phyloP scores from a whole-genome alignment of 1,284 basidiomycete genomes.

The Moesziomyces parantarcticus region DNA sequence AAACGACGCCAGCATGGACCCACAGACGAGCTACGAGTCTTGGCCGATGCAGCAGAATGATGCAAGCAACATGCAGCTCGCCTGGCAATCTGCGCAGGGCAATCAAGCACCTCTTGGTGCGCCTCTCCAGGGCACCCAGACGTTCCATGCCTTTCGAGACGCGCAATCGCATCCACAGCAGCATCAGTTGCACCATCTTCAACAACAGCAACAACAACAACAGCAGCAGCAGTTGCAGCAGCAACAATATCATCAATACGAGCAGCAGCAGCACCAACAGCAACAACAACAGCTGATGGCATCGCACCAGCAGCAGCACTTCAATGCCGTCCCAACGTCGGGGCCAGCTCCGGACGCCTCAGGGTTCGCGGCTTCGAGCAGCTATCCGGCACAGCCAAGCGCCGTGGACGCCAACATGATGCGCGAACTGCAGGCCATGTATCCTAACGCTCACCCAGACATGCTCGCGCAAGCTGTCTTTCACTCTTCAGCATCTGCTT shows the following conservation, averaged over 20 bases:
- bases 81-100: no score
- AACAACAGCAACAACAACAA: slow-evolving; percentile 4
- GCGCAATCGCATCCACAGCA: neutral
- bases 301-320: neutral
- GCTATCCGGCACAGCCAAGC: neutral
- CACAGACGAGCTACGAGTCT: no score
- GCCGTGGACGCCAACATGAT: slow-evolving; percentile 12
- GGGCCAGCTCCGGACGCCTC: no score
- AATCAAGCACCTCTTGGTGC: no score
- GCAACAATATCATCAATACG: neutral
- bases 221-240: neutral
- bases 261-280: slow-evolving; percentile 6
- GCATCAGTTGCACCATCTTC: slow-evolving; percentile 6
- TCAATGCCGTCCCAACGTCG: neutral
- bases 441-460: slow-evolving; percentile 8
- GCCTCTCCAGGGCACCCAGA: no score
- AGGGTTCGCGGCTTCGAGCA: neutral
- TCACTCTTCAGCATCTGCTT: neutral
- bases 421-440: slow-evolving; percentile 4
- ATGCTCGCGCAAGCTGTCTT: slow-evolving; percentile 12
- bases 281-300: slow-evolving; percentile 1
- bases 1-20: no score
- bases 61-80: no score
- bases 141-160: neutral
- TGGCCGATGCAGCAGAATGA: no score